Base-by-base conservation (phyloP, 1,284 basidiomycete species). In the Melampsora americana region DNA sequence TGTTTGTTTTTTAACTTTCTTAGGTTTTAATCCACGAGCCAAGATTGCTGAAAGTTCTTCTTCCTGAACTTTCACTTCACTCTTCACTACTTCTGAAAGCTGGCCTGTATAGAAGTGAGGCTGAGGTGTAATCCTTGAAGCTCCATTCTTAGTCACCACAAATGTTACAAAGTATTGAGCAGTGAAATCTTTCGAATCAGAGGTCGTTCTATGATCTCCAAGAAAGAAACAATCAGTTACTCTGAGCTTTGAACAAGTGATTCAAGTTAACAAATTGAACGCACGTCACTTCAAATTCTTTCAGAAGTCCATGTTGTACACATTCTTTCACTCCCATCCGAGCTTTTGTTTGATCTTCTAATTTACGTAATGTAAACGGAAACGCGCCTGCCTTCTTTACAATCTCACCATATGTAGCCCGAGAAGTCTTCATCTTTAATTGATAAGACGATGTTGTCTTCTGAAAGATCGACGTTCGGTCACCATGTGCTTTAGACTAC, bases 331-430 rank as follows among this genome's bases (percentile, higher is more conserved):
- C 88, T 80, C 95, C 95, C 87, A 99, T 90, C 72, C 94, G 89
- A 28, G 93, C 91, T 75, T 92, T 89, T 85, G 95, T 93, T 86
- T 97, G 94, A 82, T 99, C 95, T 78, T 97, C 95, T 78, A 99
- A 87, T 71, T 87, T 87, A 79, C 95, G 91, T 78, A 99, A 87
- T 82, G 95, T 97, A 88, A 99, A 97, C 61, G 95, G 95, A 89
- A 99, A 99, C 7, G 92, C 88, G 35, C 95, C 95, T 46, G 95
- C 92, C 53, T 97, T 98, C 87, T 95, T 95, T 85, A 95, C 92
- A 81, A 98, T 92, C 85, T 98, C 95, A 69, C 91, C 91, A 85
- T 96, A 97, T 65, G 96, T 91, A 44, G 91, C 89, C 80, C 95
- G 90, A 69, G 94, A 95, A 73, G 92, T 95, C 86, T 95, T 96